Percentiles rank a stretch among this genome's conserved stretches.
Evolutionary conservation across 805 yeast genomes (phyloP).

Genomic region (Hanseniaspora mollemarum): DNA sequence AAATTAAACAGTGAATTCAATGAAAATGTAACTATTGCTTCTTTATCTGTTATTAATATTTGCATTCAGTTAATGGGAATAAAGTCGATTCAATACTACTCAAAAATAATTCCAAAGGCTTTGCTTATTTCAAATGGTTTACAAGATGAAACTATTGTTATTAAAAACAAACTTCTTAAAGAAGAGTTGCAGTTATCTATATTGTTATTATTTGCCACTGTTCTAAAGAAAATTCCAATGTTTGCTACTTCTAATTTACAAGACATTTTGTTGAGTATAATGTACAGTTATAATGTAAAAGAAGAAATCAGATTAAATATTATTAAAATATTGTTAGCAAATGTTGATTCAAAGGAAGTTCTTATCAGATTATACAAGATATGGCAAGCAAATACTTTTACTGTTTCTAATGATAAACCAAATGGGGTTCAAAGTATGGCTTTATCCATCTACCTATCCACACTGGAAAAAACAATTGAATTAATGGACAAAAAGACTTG

Average conservation of each 20-base stretch:
- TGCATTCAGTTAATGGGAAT: conserved; percentile 70
- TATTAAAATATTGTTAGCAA: conserved; percentile 48
- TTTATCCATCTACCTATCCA: conserved; percentile 58
- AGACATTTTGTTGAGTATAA: conserved; percentile 48
- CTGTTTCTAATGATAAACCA: conserved; percentile 16
- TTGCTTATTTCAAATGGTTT: conserved; percentile 36
- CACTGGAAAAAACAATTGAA: conserved; percentile 56
- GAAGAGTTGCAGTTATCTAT: conserved; percentile 51
- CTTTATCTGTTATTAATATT: conserved; percentile 60
- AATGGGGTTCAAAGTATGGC: conserved; percentile 34
- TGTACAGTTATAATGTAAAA: conserved; percentile 49
- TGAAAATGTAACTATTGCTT: conserved; percentile 58
- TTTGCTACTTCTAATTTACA: conserved; percentile 62
- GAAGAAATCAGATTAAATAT: conserved; percentile 50
- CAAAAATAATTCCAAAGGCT: conserved; percentile 70
- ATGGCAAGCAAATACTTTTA: conserved; percentile 41
- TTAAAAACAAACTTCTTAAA: conserved; percentile 13
- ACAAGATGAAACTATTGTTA: conserved; percentile 22
- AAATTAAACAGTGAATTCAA: conserved; percentile 36
- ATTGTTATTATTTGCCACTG: conserved; percentile 57
- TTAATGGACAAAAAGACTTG: conserved; percentile 63
- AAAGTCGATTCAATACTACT: conserved; percentile 70
- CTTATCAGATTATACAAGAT: conserved; percentile 49
- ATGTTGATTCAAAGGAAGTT: conserved; percentile 54
- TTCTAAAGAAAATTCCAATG: conserved; percentile 74